These are phyloP conservation scores for Cryphonectria radicalis DNA, from an alignment of 2,329 filamentous ascomycete species.

Conservation along the genomic window DNA sequence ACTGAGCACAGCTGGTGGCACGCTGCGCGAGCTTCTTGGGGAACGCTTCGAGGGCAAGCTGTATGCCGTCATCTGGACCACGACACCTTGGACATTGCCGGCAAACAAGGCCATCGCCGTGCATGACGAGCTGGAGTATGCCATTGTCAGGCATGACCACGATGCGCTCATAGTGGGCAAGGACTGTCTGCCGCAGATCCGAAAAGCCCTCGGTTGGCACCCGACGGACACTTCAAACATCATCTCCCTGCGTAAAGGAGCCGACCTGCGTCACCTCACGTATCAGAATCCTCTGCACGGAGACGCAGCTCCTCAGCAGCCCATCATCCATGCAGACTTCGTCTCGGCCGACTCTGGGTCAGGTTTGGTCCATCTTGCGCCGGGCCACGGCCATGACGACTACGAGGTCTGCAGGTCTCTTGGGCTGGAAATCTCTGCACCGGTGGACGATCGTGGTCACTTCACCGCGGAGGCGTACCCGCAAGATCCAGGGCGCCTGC, in stretches of 20 bases:
- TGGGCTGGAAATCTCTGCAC: slow-evolving; percentile 76
- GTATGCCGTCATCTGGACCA: slow-evolving; percentile 95
- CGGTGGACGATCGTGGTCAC: slow-evolving; percentile 78
- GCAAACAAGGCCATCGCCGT: slow-evolving; percentile 91
- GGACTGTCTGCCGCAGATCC: slow-evolving; percentile 67
- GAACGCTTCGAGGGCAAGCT: slow-evolving; percentile 53
- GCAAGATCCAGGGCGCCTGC: slow-evolving; percentile 66
- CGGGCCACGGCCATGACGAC: slow-evolving; percentile 95
- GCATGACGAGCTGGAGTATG: slow-evolving; percentile 74
- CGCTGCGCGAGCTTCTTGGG: slow-evolving; percentile 41
- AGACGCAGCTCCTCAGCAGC: slow-evolving; percentile 59
- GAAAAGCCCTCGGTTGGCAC: slow-evolving; percentile 50
- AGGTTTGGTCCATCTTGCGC: slow-evolving; percentile 91
- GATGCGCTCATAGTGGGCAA: slow-evolving; percentile 73
- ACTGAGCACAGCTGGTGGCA: slow-evolving; percentile 48
- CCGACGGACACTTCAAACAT: slow-evolving; percentile 43
- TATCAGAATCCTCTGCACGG: slow-evolving; percentile 76
- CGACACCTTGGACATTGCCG: slow-evolving; percentile 95
- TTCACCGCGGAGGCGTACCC: slow-evolving; percentile 84
- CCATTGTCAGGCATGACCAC: slow-evolving; percentile 60
- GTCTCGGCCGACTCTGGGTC: slow-evolving; percentile 90
- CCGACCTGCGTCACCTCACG: slow-evolving; percentile 64
- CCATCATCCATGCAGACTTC: slow-evolving; percentile 82
- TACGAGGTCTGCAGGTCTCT: slow-evolving; percentile 78
- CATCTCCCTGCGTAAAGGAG: slow-evolving; percentile 50